phyloP scores from a whole-genome alignment of 2,329 filamentous ascomycete genomes.

The Cladorrhinum sp. region DNA sequence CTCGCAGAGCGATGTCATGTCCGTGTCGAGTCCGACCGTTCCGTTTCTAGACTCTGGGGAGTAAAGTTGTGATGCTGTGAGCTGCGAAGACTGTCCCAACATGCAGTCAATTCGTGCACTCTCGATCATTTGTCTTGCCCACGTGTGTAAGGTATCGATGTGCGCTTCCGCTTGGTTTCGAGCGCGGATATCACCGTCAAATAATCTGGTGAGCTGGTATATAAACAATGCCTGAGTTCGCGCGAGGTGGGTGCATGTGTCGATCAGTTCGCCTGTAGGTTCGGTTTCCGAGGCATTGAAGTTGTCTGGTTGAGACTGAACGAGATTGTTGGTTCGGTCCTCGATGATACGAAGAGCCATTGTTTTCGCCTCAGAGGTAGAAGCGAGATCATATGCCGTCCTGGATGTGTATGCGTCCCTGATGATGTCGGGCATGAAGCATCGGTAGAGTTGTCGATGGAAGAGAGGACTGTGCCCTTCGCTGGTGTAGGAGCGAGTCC shows the following conservation, averaged over 20 bases:
- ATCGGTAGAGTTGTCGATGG: conserved; percentile 31
- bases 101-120: conserved; percentile 14
- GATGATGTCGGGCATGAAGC: conserved; percentile 28
- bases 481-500: conserved; percentile 25
- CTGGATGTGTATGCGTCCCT: conserved; percentile 32
- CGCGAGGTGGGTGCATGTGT: conserved; percentile 34
- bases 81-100: background rate
- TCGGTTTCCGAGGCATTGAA: background rate
- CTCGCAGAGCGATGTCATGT: background rate
- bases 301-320: conserved; percentile 5
- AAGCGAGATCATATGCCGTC: conserved; percentile 22
- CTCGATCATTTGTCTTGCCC: conserved; percentile 22
- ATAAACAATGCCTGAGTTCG: conserved; percentile 47
- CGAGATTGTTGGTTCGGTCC: conserved; percentile 17
- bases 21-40: too few relatives aligned
- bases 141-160: conserved; percentile 40
- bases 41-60: too few relatives aligned
- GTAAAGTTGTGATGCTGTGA: background rate
- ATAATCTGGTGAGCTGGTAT: conserved; percentile 50
- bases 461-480: conserved; percentile 33
- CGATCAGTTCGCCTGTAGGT: conserved; percentile 1
- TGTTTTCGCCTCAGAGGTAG: conserved; percentile 17
- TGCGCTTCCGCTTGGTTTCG: conserved; percentile 38
- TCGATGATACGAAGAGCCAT: conserved; percentile 24
- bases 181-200: conserved; percentile 47